Conservation (phyloP, 1,284 basidiomycete species). For the Malassezia nana region DNA sequence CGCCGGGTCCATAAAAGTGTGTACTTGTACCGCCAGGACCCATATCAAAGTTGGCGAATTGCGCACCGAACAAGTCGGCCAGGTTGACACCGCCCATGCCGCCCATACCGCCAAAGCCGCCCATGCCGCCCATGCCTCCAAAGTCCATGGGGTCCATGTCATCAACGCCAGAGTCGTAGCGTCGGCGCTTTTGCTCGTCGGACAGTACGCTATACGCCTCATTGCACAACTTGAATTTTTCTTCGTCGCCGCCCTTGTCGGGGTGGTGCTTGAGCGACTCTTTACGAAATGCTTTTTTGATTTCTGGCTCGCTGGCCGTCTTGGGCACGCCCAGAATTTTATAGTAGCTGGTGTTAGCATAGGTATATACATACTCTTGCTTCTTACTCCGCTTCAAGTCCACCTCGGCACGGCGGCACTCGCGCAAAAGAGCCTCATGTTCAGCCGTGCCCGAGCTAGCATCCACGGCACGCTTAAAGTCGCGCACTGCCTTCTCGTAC, state of each 20-base stretch:
- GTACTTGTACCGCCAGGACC: slow-evolving; percentile 20
- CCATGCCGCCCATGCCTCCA: slow-evolving; percentile 20
- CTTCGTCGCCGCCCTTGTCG: slow-evolving; percentile 47
- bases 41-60: slow-evolving; percentile 27
- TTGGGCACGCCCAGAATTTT: slow-evolving; percentile 64
- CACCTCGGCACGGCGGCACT: slow-evolving; percentile 50
- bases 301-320: slow-evolving; percentile 66
- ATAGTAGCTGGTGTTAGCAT: slow-evolving; percentile 57
- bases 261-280: slow-evolving; percentile 46
- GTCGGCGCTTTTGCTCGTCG: slow-evolving; percentile 35
- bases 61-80: slow-evolving; percentile 36
- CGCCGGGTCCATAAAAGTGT: slow-evolving; percentile 4
- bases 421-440: slow-evolving; percentile 57
- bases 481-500: slow-evolving; percentile 62
- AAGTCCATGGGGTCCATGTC: slow-evolving; percentile 31
- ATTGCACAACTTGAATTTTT: slow-evolving; percentile 46
- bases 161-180: slow-evolving; percentile 45
- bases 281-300: slow-evolving; percentile 56
- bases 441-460: slow-evolving; percentile 53
- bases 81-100: slow-evolving; percentile 38
- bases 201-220: slow-evolving; percentile 43
- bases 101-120: slow-evolving; percentile 23
- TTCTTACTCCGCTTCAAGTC: slow-evolving; percentile 43
- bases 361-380: slow-evolving; percentile 23
- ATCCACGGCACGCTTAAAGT: slow-evolving; percentile 68